These are phyloP conservation scores for Penicillium italicum DNA, from an alignment of 2,329 filamentous ascomycete genomes.

Conservation along the genomic window DNA sequence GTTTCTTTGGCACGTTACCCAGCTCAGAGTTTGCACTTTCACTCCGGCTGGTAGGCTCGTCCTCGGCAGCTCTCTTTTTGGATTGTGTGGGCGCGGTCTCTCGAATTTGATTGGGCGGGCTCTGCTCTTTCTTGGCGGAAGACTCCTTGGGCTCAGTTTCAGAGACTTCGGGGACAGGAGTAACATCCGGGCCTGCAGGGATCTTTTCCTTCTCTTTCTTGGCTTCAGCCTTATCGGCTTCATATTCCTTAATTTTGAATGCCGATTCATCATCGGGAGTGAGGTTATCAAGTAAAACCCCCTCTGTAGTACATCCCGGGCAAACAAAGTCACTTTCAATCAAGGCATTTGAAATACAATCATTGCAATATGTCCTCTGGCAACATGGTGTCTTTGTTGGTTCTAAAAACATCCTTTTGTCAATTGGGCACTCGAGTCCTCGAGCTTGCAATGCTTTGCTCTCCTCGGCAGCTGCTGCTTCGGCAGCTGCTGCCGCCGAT, in stretches of 20 bases:
- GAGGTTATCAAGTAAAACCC: constrained; percentile 89
- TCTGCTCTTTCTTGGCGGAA: constrained; percentile 20
- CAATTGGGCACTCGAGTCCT: constrained; percentile 88
- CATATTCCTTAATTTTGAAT: constrained; percentile 73
- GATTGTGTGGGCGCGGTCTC: constrained; percentile 41
- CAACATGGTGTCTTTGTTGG: constrained; percentile 99
- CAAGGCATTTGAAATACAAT: constrained; percentile 98
- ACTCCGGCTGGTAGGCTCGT: constrained; percentile 49
- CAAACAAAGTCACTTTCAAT: constrained; percentile 98
- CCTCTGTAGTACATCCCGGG: constrained; percentile 84
- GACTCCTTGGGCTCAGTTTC: constrained; percentile 13
- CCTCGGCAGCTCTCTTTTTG: constrained; percentile 82
- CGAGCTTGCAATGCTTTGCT: constrained; percentile 84
- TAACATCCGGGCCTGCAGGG: constrained; percentile 25
- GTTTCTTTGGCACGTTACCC: constrained; percentile 40
- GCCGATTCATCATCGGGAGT: constrained; percentile 74
- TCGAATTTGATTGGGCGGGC: constrained; percentile 31
- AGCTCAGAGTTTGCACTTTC: constrained; percentile 44
- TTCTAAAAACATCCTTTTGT: constrained; percentile 97
- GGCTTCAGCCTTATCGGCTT: constrained; percentile 50
- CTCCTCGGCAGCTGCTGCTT: constrained; percentile 71
- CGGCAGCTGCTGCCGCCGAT: constrained; percentile 74
- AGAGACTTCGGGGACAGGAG: constrained; percentile 14
- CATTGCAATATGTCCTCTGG: constrained; percentile 96
- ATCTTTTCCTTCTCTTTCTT: constrained; percentile 44